Base-by-base conservation (phyloP, 768 basidiomycete species). In the Tephrocybe sp. region DNA sequence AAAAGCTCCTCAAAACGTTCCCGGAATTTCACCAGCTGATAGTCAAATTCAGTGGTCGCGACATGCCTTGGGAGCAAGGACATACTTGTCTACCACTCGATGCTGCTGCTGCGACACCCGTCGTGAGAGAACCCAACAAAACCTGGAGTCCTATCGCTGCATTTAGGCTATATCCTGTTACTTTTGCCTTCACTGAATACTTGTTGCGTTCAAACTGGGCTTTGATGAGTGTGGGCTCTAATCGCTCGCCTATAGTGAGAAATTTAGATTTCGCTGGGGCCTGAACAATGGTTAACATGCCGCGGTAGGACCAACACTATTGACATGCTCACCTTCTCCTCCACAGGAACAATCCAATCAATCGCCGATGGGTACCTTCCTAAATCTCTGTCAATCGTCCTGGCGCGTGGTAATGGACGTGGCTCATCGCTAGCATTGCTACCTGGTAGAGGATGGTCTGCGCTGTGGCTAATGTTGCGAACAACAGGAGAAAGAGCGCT, bases 91-190 rank as follows among this genome's bases (percentile, higher is more conserved):
- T 68, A 4, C 71, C 76, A 23, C 53, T 65, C 5, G 58, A 65
- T 3, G 71, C 62, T 1, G 75, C 68, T 4, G 82, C 83, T 0
- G 85, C 74, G 20, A 88, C 56, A 0, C 81, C 86, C 0, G 87
- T 88, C 9, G 84, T 87, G 23, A 89, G 66, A 1, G 86, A 76
- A 3, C 86, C 86, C 18, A 88, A 64, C 0, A 85, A 24, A 7
- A 89, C 81, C 59, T 88, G 87, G 36, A 85, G 44, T 7, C 74
- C 78, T 23, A 87, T 88, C 1, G 85, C 84, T 11, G 70, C 53
- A 53, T 79, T 75, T 26, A 73, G 59, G 4, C 65, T 45, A 37
- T 56, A 74, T 2, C 69, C 73, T 12, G 68, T 70, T 49, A 68
- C 51, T 56, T 57, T 63, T 54, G 80, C 83, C 65, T 77, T 80